Evolutionary conservation across 176 grass and related monocot genomes (phyloP).

Genomic region (Oryza longistaminata): DNA sequence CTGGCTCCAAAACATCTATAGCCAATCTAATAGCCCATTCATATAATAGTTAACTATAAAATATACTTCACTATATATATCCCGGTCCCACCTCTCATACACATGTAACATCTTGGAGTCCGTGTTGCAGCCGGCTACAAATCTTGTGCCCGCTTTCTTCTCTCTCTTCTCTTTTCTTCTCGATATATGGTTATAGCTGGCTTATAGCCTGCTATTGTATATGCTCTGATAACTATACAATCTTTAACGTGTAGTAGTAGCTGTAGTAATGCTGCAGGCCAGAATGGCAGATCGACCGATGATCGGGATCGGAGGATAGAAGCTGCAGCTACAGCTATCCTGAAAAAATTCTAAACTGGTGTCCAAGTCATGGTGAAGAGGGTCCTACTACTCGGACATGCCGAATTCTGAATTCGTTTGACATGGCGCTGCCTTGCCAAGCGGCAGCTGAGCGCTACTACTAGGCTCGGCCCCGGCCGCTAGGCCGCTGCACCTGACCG

Average conservation of each 20-base stretch:
- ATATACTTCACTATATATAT: no score
- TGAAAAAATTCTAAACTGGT: background rate
- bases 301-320: background rate
- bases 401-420: background rate
- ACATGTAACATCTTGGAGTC: no score
- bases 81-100: no score
- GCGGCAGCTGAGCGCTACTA: background rate
- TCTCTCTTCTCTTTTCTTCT: no score
- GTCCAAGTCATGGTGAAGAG: background rate
- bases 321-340: background rate
- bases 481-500: constrained; percentile 26
- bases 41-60: no score
- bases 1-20: no score
- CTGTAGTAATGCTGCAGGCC: background rate
- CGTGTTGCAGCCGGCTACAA: no score
- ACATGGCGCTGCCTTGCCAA: background rate
- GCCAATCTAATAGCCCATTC: no score
- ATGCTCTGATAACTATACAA: no score
- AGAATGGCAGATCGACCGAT: background rate
- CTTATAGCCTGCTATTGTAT: no score
- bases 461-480: background rate
- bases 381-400: background rate
- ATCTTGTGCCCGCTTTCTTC: no score
- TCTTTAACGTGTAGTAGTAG: background rate
- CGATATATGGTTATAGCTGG: no score